phyloP scores from a whole-genome alignment of 2,329 filamentous ascomycete species.

The Colletotrichum endophyticum region DNA sequence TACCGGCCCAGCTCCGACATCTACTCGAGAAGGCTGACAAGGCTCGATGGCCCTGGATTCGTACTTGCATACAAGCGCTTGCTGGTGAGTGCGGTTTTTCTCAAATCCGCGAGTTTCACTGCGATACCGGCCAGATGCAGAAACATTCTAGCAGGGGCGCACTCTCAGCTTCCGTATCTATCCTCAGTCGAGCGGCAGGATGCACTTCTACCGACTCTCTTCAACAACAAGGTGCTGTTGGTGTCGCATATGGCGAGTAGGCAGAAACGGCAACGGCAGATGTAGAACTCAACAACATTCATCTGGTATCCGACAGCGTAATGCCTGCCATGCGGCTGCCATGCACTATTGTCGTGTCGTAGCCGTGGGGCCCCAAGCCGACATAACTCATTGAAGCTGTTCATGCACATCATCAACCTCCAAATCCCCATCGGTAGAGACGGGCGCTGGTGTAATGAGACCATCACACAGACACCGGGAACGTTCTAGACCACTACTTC shows the following conservation, averaged over 20 bases:
- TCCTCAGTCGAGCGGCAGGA: not conserved
- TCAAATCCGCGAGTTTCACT: not conserved
- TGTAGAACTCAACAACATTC: not conserved
- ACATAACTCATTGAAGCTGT: not conserved
- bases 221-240: not conserved
- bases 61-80: not conserved
- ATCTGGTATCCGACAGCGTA: not conserved
- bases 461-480: not conserved
- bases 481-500: not conserved
- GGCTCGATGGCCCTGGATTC: not conserved
- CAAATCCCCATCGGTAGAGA: not conserved
- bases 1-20: not conserved
- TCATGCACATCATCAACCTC: conserved; percentile 9
- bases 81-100: not conserved
- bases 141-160: not conserved
- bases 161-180: not conserved
- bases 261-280: not conserved
- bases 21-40: conserved; percentile 9
- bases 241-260: not conserved
- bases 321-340: not conserved
- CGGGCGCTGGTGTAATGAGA: not conserved
- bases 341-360: not conserved
- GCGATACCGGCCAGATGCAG: conserved; percentile 10
- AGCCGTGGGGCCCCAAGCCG: not conserved
- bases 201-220: not conserved